These are phyloP conservation scores for Hygrocybe coccinea DNA, from an alignment of 768 basidiomycete species.

Conservation along the genomic window DNA sequence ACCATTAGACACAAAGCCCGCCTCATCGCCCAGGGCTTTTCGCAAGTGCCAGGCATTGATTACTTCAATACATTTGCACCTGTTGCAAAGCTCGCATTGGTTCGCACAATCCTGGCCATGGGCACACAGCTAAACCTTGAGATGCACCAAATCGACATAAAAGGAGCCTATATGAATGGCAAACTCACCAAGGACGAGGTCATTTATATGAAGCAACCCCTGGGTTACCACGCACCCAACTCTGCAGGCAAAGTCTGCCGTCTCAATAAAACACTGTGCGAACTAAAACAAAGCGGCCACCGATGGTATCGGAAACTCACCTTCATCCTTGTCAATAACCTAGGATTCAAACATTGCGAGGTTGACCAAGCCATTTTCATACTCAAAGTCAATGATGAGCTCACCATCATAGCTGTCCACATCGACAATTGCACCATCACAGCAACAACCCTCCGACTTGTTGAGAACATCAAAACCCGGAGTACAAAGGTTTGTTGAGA, in stretches of 20 bases:
- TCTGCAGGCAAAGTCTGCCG: slow-evolving; percentile 14
- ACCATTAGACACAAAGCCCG: slow-evolving; percentile 38
- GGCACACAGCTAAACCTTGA: slow-evolving; percentile 30
- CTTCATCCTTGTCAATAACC: slow-evolving; percentile 7
- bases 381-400: slow-evolving; percentile 5
- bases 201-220: slow-evolving; percentile 43
- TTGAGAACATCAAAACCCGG: background rate
- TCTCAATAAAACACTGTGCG: slow-evolving; percentile 26
- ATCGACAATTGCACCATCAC: slow-evolving; percentile 31
- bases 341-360: slow-evolving; percentile 17
- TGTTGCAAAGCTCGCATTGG: slow-evolving; percentile 22
- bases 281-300: slow-evolving; percentile 25
- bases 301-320: slow-evolving; percentile 23
- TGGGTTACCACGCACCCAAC: slow-evolving; percentile 18
- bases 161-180: slow-evolving; percentile 37
- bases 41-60: slow-evolving; percentile 38
- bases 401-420: slow-evolving; percentile 25
- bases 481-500: background rate
- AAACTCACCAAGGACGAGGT: slow-evolving; percentile 27
- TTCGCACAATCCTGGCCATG: slow-evolving; percentile 27
- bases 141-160: slow-evolving; percentile 38
- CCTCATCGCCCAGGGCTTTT: slow-evolving; percentile 37
- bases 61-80: slow-evolving; percentile 34
- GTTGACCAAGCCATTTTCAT: slow-evolving; percentile 26
- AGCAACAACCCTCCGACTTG: background rate